Base-by-base conservation (phyloP, 306 rosid genomes). In the Leucaena leucocephala region DNA sequence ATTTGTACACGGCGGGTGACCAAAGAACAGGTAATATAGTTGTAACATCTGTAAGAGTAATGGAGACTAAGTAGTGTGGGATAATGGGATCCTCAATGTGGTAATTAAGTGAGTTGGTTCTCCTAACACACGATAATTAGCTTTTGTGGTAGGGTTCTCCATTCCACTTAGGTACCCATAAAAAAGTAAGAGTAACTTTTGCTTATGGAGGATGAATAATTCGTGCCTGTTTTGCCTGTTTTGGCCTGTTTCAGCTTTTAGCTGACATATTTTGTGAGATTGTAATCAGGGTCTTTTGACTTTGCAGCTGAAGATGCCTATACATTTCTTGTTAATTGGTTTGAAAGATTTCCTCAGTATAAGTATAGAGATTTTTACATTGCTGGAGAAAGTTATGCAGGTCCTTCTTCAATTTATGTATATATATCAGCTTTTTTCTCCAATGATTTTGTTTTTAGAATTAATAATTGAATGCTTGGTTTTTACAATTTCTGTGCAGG, bases 341-440 rank as follows among this genome's bases (percentile, higher is more conserved):
- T 96, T 73, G 96, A 93, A 82, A 89, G 99, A 84, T 96, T 96
- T 86, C 98, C 99, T 27, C 94, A 91, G 82, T 96, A 93, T 80
- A 93, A 89, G 82, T 88, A 90, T 80, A 86, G 98, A 82, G 96
- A 91, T 79, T 93, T 96, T 86, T 93, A 90, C 86, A 91, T 96
- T 78, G 93, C 96, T 62, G 99, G 98, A 55, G 99, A 96, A 89
- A 96, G 99, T 81, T 96, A 96, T 88, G 98, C 98, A 87, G 99
- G 99, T 91, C 59, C 84, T 66, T 71, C 68, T 71, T 58, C 77
- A 49, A 61, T 27, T 27, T 27, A 27, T 27, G 27, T 27, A 27
- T 27, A 27, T 71, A 19, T 42, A 27, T 65, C 46, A 34, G 8
- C 17, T 77, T 82, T 48, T 67, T 2, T 9, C 58, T 12, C 33